Percentiles rank a stretch among this genome's conserved stretches.
phyloP scores from a whole-genome alignment of 2,329 filamentous ascomycete species.

The Colletotrichum tamarilloi region DNA sequence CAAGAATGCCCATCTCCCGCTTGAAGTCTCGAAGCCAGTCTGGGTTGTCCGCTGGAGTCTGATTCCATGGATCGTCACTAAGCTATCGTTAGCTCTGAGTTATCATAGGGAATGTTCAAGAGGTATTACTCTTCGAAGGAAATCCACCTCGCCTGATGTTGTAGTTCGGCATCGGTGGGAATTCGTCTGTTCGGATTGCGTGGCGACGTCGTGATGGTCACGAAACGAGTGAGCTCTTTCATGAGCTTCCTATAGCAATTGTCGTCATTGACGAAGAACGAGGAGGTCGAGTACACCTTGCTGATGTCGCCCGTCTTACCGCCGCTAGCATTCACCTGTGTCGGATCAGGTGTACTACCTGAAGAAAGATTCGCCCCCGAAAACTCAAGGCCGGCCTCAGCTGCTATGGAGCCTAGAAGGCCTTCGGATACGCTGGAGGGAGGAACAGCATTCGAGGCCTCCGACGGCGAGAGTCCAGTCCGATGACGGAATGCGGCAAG shows the following conservation, averaged over 20 bases:
- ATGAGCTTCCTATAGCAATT: conserved; percentile 41
- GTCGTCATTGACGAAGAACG: conserved; percentile 39
- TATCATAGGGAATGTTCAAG: neutral
- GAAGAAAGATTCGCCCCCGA: neutral
- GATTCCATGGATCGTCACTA: conserved; percentile 52
- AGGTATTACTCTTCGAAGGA: conserved; percentile 42
- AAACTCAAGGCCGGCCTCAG: neutral
- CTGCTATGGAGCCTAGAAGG: neutral
- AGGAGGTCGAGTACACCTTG: neutral
- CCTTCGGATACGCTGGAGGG: neutral
- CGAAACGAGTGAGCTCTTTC: conserved; percentile 30
- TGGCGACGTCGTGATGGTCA: conserved; percentile 42
- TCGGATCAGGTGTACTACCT: neutral
- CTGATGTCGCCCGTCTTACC: neutral
- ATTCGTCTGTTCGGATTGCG: conserved; percentile 43
- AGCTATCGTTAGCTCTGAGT: neutral
- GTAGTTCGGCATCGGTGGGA: conserved; percentile 49
- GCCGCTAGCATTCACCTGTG: neutral
- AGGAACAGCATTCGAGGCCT: neutral
- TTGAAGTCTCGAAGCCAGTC: conserved; percentile 43
- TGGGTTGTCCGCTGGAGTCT: conserved; percentile 49
- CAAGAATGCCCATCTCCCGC: conserved; percentile 16
- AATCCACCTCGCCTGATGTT: conserved; percentile 47
- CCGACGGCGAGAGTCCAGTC: neutral
- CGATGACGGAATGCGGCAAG: conserved; percentile 19